Evolutionary conservation across 2,329 filamentous ascomycete genomes (phyloP), one percentile per base, ranked within the genome.

Genomic region (Calycina herbarum): DNA sequence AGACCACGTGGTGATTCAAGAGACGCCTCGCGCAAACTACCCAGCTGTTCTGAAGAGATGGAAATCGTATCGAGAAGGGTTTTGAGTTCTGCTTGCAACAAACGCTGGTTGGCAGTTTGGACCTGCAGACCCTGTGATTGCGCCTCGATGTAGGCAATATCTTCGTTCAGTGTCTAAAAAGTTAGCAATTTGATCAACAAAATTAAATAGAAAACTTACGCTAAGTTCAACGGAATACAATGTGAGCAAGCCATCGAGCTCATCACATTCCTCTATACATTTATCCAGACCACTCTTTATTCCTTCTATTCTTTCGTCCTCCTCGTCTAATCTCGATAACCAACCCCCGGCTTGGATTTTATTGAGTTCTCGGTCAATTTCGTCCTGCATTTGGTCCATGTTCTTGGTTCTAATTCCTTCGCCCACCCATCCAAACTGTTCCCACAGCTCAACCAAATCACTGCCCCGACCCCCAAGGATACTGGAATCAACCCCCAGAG

Each of bases 61-160:
- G 93, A 94, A 64, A 96, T 94, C 0, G 93, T 97, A 71, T 94
- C 89, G 29, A 99, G 84, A n/a, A 98, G 82, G 40, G 89, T 91
- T 76, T 96, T 89, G 1, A 99, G 84, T 77, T 99, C 95, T 68
- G 89, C 92, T 77, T 94, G 74, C 58, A 99, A 84, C 33, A 97
- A 85, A 77, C 97, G 97, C 77, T 99, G 95, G 73, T 99, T 99
- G 51, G 95, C 93, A 24, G 94, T 94, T 78, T 98, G 95, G 6
- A 99, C 94, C 74, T 99, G 95, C 58, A 99, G 82, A 81, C 95
- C 95, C 79, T 99, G 94, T 6, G 93, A 94, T 78, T 99, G 95
- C 1, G 95, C 93, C 80, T 99, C 95, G 70, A 99, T 98, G 76
- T 96, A 98, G 3, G 93, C 89, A 72, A 99, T 96, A 73, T 99